Evolutionary conservation across 2,329 filamentous ascomycete genomes (phyloP).

Genomic region (Paracoccidioides lutzii): DNA sequence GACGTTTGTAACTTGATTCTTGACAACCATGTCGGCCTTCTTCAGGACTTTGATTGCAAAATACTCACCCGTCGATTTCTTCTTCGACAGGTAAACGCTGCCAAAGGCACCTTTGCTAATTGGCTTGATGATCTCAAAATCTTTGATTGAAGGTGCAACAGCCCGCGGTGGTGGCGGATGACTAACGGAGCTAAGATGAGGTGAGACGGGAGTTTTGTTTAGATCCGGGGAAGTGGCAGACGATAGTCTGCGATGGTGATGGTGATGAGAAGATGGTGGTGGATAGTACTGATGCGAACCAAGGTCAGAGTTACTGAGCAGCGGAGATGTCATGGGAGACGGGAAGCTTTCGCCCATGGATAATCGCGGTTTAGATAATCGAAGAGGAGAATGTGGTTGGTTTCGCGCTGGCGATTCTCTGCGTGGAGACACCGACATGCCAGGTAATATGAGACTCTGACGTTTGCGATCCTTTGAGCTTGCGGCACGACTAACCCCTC

Average conservation of each 20-base stretch:
- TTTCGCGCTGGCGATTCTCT: slow-evolving; percentile 78
- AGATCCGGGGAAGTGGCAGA: slow-evolving; percentile 71
- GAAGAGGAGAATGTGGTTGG: slow-evolving; percentile 73
- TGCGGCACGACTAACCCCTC: slow-evolving; percentile 61
- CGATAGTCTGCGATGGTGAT: slow-evolving; percentile 77
- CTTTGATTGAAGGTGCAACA: slow-evolving; percentile 90
- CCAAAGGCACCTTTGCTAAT: slow-evolving; percentile 98
- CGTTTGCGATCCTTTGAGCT: slow-evolving; percentile 75
- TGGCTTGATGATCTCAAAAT: slow-evolving; percentile 98
- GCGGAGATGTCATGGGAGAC: slow-evolving; percentile 82
- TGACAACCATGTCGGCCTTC: slow-evolving; percentile 99
- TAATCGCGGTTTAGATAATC: slow-evolving; percentile 69
- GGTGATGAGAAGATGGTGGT: slow-evolving; percentile 36
- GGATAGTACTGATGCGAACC: slow-evolving; percentile 42
- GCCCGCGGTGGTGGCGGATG: slow-evolving; percentile 78
- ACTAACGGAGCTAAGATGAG: slow-evolving; percentile 61
- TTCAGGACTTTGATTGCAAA: slow-evolving; percentile 98
- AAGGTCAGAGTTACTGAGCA: slow-evolving; percentile 67
- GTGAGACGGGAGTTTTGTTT: slow-evolving; percentile 61
- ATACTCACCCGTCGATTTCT: slow-evolving; percentile 96
- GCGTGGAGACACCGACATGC: slow-evolving; percentile 60
- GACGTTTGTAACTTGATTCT: slow-evolving; percentile 98
- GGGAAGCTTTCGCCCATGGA: slow-evolving; percentile 46
- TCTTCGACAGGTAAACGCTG: slow-evolving; percentile 94
- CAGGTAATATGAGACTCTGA: slow-evolving; percentile 70